Conservation (phyloP, 73 alveolate species). For the Symbiodinium pilosum region DNA sequence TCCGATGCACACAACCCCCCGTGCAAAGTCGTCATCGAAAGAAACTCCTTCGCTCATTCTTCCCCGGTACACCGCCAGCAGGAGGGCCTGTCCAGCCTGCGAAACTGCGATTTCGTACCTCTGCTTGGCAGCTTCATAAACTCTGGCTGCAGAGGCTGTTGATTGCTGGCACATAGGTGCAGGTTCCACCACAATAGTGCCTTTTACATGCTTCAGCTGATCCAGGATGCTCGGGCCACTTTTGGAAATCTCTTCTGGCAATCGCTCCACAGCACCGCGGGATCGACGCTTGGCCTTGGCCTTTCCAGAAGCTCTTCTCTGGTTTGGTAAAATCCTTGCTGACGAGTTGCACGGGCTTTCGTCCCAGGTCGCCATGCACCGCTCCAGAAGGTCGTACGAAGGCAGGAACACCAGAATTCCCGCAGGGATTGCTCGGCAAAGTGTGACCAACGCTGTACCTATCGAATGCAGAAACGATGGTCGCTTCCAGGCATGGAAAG, state of each 20-base stretch:
- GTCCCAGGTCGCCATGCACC: constrained; percentile 83
- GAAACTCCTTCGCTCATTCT: constrained; percentile 98
- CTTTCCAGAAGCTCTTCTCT: not conserved
- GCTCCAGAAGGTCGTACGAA: constrained; percentile 96
- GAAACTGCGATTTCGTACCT: constrained; percentile 44
- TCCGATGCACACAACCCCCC: constrained; percentile 98
- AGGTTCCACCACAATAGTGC: constrained; percentile 78
- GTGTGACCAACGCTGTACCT: constrained; percentile 95
- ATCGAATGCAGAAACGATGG: constrained; percentile 67
- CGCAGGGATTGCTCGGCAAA: constrained; percentile 96
- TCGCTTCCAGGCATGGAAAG: constrained; percentile 96
- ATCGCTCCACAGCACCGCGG: constrained; percentile 95
- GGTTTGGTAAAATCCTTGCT: too few species aligned
- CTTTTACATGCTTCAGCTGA: constrained; percentile 77
- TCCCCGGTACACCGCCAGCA: constrained; percentile 99
- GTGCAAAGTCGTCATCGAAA: constrained; percentile 98
- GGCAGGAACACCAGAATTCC: constrained; percentile 98
- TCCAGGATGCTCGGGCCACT: constrained; percentile 88
- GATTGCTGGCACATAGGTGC: constrained; percentile 57
- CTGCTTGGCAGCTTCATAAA: constrained; percentile 81
- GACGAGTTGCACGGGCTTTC: not conserved
- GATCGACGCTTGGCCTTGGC: constrained; percentile 4
- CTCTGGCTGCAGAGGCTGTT: constrained; percentile 31
- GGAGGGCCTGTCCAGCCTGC: constrained; percentile 96
- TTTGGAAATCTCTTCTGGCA: constrained; percentile 46